Conservation (phyloP, 2,329 filamentous ascomycete species). For the Colletotrichum coccodes region DNA sequence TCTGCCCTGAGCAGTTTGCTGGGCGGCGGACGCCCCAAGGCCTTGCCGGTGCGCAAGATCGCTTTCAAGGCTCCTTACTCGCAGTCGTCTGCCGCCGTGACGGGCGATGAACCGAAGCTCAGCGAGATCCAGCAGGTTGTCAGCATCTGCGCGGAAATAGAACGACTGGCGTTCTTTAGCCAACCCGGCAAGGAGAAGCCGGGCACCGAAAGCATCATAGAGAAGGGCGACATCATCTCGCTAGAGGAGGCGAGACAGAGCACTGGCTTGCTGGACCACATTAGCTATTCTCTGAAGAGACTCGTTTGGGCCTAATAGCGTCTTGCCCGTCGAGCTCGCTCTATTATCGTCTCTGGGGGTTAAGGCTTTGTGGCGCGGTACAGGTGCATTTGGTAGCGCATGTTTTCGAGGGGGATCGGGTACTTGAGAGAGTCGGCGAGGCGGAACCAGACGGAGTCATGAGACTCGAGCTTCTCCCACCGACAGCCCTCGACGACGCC, state of each 20-base stretch:
- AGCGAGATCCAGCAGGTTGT: conserved; percentile 67
- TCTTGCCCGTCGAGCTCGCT: not conserved
- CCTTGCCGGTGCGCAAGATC: conserved; percentile 52
- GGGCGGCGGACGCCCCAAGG: conserved; percentile 44
- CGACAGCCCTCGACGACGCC: conserved; percentile 43
- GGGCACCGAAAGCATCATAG: conserved; percentile 56
- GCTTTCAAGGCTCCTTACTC: conserved; percentile 66
- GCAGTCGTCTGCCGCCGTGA: conserved; percentile 64
- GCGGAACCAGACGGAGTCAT: conserved; percentile 89
- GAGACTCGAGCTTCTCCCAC: conserved; percentile 81
- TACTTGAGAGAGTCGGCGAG: conserved; percentile 75
- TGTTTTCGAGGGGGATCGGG: conserved; percentile 89
- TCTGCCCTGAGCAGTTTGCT: conserved; percentile 54
- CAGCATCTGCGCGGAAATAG: conserved; percentile 80
- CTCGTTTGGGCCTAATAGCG: conserved; percentile 78
- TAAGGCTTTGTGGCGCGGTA: conserved; percentile 60
- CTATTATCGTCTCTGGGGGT: conserved; percentile 1
- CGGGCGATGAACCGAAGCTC: conserved; percentile 56
- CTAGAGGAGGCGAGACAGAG: conserved; percentile 86
- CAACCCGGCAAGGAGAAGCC: conserved; percentile 51
- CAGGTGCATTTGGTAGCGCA: conserved; percentile 93
- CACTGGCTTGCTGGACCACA: conserved; percentile 85
- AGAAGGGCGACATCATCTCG: conserved; percentile 79
- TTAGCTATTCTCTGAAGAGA: conserved; percentile 92
- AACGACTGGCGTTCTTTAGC: conserved; percentile 69